Evolutionary conservation across 495 filamentous ascomycete species (phyloP).

Genomic region (Jackrogersella minutella): DNA sequence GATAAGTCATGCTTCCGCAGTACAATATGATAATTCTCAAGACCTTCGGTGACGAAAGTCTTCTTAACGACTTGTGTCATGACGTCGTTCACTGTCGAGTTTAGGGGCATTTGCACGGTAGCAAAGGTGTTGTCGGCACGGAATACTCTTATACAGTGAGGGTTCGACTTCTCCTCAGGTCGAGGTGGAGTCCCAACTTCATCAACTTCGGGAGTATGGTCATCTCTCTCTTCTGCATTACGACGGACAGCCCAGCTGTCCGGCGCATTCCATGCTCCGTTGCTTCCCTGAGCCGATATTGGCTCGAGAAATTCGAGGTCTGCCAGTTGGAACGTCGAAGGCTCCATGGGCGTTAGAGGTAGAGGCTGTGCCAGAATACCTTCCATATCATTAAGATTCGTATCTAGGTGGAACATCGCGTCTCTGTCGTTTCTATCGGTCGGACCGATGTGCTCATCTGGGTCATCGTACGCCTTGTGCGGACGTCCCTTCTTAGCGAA

Average conservation of each 20-base stretch:
- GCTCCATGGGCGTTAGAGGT: conserved; percentile 68
- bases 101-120: conserved; percentile 80
- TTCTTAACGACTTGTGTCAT: conserved; percentile 86
- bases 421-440: conserved; percentile 54
- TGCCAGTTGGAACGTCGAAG: conserved; percentile 62
- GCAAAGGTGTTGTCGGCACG: conserved; percentile 92
- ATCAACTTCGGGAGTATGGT: conserved; percentile 61
- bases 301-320: conserved; percentile 44
- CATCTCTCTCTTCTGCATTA: conserved; percentile 63
- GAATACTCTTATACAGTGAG: conserved; percentile 96
- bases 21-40: conserved; percentile 94
- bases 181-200: conserved; percentile 67
- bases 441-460: conserved; percentile 56
- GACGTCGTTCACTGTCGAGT: conserved; percentile 84
- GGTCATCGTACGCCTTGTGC: conserved; percentile 49
- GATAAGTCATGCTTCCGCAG: conserved; percentile 92
- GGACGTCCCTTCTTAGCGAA: conserved; percentile 58
- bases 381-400: conserved; percentile 81
- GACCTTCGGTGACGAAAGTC: conserved; percentile 85
- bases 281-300: conserved; percentile 45
- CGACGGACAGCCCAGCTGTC: conserved; percentile 92
- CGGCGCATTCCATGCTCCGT: conserved; percentile 80
- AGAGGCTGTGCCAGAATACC: conserved; percentile 77
- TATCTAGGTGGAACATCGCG: conserved; percentile 75
- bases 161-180: conserved; percentile 69